A percentile compares a stretch with the other conserved stretches of the same genome.
phyloP scores from a whole-genome alignment of 257 asterid species.

The Solanum okadae region DNA sequence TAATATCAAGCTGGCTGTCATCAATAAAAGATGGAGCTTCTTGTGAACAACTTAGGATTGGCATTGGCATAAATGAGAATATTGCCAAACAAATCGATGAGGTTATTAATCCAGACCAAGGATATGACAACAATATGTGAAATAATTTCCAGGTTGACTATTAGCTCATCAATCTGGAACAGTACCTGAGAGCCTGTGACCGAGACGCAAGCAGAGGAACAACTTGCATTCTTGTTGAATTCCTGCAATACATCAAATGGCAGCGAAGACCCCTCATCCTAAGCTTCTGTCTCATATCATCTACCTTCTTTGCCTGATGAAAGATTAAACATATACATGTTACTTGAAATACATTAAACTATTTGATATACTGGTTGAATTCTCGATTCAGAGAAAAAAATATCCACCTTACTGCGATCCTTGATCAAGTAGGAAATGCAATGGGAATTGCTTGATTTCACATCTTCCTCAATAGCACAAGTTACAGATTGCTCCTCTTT shows the following conservation, averaged over 20 bases:
- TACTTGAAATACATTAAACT: neutral
- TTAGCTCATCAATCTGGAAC: neutral
- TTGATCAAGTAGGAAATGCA: conserved; percentile 68
- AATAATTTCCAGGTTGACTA: neutral
- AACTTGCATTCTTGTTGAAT: conserved; percentile 74
- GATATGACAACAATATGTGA: neutral
- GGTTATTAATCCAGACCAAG: neutral
- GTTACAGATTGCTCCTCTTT: conserved; percentile 14
- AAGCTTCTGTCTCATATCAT: conserved; percentile 79
- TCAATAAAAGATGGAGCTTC: neutral
- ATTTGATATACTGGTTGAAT: neutral
- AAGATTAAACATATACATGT: neutral
- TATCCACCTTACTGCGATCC: conserved; percentile 49
- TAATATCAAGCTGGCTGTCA: neutral
- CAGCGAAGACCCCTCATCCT: conserved; percentile 88
- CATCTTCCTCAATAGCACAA: conserved; percentile 37
- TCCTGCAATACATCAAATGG: conserved; percentile 82
- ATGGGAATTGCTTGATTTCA: conserved; percentile 53
- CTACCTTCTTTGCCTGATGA: conserved; percentile 65
- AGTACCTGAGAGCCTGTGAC: conserved; percentile 84
- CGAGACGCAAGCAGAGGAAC: conserved; percentile 85
- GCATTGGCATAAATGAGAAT: neutral
- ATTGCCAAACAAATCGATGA: neutral
- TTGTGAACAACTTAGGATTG: neutral
- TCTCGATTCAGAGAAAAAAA: neutral